Evolutionary conservation across 495 filamentous ascomycete genomes (phyloP).

Genomic region (Tuber melanosporum): DNA sequence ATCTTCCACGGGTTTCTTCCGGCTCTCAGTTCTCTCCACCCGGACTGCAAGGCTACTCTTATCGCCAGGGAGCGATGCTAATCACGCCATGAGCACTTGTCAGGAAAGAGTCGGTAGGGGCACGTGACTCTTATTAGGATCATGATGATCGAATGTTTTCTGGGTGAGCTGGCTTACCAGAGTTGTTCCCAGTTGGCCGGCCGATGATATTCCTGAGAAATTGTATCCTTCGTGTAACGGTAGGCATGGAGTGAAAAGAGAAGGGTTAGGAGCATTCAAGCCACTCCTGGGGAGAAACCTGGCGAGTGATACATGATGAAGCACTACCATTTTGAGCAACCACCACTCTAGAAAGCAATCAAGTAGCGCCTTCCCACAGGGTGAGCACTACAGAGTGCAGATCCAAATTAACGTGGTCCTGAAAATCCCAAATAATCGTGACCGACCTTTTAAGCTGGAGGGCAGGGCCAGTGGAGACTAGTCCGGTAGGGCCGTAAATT

Average conservation of each 20-base stretch:
- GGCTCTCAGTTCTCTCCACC: background rate
- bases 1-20: background rate
- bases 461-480: background rate
- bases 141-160: background rate
- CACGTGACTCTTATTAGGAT: background rate
- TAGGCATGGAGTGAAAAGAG: background rate
- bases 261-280: background rate
- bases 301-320: background rate
- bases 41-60: background rate
- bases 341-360: background rate
- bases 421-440: background rate
- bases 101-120: background rate
- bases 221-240: background rate
- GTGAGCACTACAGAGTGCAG: background rate
- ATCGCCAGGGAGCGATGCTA: background rate
- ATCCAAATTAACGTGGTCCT: background rate
- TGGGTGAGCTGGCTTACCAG: background rate
- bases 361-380: background rate
- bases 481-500: background rate
- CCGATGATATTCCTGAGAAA: background rate
- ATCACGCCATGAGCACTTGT: background rate
- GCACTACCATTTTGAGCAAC: background rate
- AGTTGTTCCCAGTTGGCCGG: background rate
- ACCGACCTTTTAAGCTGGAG: background rate
- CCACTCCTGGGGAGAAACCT: background rate